Conservation (phyloP, 164 flowering plant genomes). For the Taxillus chinensis region DNA sequence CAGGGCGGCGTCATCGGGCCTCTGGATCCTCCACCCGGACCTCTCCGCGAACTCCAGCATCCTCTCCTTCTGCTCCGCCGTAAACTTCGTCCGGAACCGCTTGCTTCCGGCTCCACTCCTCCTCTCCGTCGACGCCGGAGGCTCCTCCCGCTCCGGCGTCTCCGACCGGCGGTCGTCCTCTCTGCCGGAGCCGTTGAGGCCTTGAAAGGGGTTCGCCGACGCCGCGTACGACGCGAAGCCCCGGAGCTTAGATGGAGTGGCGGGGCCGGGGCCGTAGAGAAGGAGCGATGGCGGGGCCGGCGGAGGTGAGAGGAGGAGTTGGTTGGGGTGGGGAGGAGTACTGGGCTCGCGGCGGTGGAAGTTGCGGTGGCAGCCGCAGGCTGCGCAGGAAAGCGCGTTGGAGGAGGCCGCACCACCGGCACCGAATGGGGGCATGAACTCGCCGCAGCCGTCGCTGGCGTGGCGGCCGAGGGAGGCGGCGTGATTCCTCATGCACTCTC, state of each 20-base stretch:
- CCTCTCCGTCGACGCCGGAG: constrained; percentile 1
- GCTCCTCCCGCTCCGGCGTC: constrained; percentile 22
- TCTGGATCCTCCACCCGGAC: constrained; percentile 30
- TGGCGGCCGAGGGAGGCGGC: constrained; percentile 47
- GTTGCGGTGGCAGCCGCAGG: constrained; percentile 59
- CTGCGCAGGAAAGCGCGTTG: constrained; percentile 26
- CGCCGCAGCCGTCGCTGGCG: constrained; percentile 46
- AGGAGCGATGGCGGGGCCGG: constrained; percentile 1
- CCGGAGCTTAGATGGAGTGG: constrained; percentile 3
- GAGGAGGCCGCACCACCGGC: constrained; percentile 8
- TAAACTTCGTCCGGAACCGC: constrained; percentile 29
- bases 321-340: constrained; percentile 3
- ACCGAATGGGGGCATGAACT: constrained; percentile 31
- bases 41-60: constrained; percentile 29
- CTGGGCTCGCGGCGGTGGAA: constrained; percentile 41
- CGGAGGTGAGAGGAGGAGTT: constrained; percentile 10
- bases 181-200: background rate
- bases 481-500: constrained; percentile 43
- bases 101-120: constrained; percentile 13
- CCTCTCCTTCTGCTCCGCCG: constrained; percentile 32
- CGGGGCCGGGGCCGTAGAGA: background rate
- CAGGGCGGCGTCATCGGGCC: constrained; percentile 22
- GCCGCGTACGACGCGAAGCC: background rate
- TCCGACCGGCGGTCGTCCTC: constrained; percentile 22
- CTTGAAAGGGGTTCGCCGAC: background rate